Base-by-base conservation (phyloP, 495 filamentous ascomycete species). In the Xylaria sp. region DNA sequence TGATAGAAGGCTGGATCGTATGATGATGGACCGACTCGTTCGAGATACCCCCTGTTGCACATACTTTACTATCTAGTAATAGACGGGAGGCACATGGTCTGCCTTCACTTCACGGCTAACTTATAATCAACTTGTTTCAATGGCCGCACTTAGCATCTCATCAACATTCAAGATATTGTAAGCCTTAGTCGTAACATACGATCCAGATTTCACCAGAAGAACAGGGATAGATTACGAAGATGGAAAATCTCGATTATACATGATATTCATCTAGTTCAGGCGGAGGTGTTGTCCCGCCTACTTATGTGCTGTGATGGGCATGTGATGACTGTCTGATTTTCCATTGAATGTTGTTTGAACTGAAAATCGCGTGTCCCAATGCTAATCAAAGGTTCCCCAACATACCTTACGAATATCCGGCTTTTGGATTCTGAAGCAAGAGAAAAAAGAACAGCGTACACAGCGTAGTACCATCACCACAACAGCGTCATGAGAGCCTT, bases 21-120 rank as follows among this genome's bases (percentile, higher is more conserved):
- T 33, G n/a, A 70, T 70, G 61, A 69, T 69, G 57, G 40, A 62
- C 67, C 59, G 68, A 64, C 59, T 64, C 50, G 68, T 57, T 70
- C 59, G 61, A 70, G 68, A 70, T 70, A 70, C 68, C 68, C 67
- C 68, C 19, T 70, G 29, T 33, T 69, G 55, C 41, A 40, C 41
- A 40, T 61, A 19, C 57, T 69, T 69, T 69, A 61, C 15, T 68
- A n/a, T n/a, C n/a, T n/a, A 59, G 66, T 58, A 21, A 59, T 58
- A 68, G 66, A 68, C 15, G 31, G 3, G 57, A 61, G 58, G 33
- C 26, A 46, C 11, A 61, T 48, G 12, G 12, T 26, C 44, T 61
- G 53, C 53, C 48, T 53, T 1, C 3, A 9, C 52, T n/a, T 55
- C 64, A 31, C 21, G 8, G 26, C 41, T 44, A 64, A 46, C 40